phyloP scores from a whole-genome alignment of 176 grass and related monocot species.

The Musa schizocarpa region DNA sequence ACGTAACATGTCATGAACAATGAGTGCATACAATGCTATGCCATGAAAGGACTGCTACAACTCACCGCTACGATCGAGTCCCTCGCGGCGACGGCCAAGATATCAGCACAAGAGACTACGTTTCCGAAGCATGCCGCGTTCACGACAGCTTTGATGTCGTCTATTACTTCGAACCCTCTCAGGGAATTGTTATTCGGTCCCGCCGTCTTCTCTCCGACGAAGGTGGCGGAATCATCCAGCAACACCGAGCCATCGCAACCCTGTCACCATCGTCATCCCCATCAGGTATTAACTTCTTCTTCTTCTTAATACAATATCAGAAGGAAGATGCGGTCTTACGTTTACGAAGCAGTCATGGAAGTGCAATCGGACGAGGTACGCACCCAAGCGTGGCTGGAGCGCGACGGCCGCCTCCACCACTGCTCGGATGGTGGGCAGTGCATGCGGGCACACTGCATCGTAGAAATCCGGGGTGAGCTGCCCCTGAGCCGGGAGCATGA shows the following conservation, averaged over 20 bases:
- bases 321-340: constrained; percentile 20
- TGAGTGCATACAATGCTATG: not conserved
- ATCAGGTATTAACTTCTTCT: not conserved
- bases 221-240: constrained; percentile 50
- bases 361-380: constrained; percentile 57
- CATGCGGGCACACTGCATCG: constrained; percentile 46
- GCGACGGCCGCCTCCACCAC: constrained; percentile 43
- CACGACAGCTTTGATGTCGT: constrained; percentile 43
- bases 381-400: constrained; percentile 56
- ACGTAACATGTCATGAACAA: not conserved
- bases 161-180: constrained; percentile 58
- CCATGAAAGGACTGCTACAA: not conserved
- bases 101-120: constrained; percentile 76
- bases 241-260: constrained; percentile 71
- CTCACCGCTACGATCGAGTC: constrained; percentile 72
- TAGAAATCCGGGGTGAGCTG: constrained; percentile 53
- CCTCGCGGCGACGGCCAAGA: constrained; percentile 54
- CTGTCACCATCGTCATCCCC: constrained; percentile 18
- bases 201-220: constrained; percentile 64
- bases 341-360: constrained; percentile 89
- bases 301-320: not conserved
- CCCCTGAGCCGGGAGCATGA: not conserved
- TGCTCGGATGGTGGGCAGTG: constrained; percentile 47
- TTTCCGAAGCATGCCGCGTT: constrained; percentile 53
- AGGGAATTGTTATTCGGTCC: constrained; percentile 56